These are phyloP conservation scores for Blastocystis sp. DNA, from an alignment of 352 stramenopile species.

Conservation along the genomic window DNA sequence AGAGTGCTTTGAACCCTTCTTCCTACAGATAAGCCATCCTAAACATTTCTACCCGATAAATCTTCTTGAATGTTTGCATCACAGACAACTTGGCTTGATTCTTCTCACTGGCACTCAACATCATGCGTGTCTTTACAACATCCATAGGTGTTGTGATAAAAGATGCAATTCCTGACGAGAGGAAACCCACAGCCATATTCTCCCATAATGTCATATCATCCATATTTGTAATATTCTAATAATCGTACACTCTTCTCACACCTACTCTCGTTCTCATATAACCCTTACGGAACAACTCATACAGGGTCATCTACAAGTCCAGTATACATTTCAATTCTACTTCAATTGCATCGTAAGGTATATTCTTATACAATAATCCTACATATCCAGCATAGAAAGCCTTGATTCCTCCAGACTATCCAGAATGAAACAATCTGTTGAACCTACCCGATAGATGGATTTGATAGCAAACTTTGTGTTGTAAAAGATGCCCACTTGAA, in stretches of 20 bases:
- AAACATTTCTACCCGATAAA: background rate
- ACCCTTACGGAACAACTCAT: conserved; percentile 39
- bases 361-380: conserved; percentile 56
- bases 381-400: conserved; percentile 56
- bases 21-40: background rate
- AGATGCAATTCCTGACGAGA: conserved; percentile 30
- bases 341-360: conserved; percentile 60
- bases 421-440: background rate
- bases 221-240: conserved; percentile 31
- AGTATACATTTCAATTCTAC: background rate
- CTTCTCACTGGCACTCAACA: conserved; percentile 36
- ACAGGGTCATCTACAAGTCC: conserved; percentile 46
- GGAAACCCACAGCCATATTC: conserved; percentile 25
- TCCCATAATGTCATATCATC: conserved; percentile 30
- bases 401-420: conserved; percentile 45
- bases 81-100: conserved; percentile 13
- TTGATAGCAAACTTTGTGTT: conserved; percentile 55
- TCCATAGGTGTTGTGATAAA: conserved; percentile 58
- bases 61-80: conserved; percentile 25
- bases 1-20: conserved; percentile 53
- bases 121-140: conserved; percentile 61
- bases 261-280: conserved; percentile 16
- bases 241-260: background rate
- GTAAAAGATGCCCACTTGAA: conserved; percentile 56
- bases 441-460: conserved; percentile 56